phyloP scores from a whole-genome alignment of 768 basidiomycete genomes.

The Inosperma sp. region DNA sequence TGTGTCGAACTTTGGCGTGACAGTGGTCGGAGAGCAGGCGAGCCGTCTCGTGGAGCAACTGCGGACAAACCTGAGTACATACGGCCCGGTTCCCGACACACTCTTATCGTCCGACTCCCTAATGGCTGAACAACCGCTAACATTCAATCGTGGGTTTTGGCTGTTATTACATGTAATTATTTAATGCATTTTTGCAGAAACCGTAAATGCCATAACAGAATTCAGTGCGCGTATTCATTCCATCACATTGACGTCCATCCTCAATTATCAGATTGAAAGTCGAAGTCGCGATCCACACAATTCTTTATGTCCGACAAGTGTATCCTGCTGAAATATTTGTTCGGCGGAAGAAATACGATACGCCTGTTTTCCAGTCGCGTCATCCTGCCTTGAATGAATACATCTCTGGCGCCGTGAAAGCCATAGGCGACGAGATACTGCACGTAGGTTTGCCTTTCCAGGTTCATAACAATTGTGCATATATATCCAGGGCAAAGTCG shows the following conservation, averaged over 20 bases:
- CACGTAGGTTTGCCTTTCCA: conserved; percentile 40
- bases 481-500: conserved; percentile 59
- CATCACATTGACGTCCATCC: neutral
- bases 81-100: neutral
- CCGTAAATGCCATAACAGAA: conserved; percentile 59
- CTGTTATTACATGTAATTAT: neutral
- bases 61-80: too few species aligned
- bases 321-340: conserved; percentile 89
- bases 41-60: too few species aligned
- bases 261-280: conserved; percentile 44
- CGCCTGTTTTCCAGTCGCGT: conserved; percentile 89
- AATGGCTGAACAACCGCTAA: conserved; percentile 30
- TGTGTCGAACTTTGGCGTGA: too few species aligned
- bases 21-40: too few species aligned
- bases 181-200: conserved; percentile 39
- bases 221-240: conserved; percentile 49
- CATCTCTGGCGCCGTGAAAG: conserved; percentile 81
- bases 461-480: neutral
- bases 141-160: conserved; percentile 24
- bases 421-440: conserved; percentile 72
- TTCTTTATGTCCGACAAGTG: conserved; percentile 85
- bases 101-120: neutral
- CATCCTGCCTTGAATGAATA: conserved; percentile 87
- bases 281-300: conserved; percentile 89
- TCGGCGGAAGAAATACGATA: conserved; percentile 83